Conservation (phyloP, 768 basidiomycete species). For the Leccinum arenicola region DNA sequence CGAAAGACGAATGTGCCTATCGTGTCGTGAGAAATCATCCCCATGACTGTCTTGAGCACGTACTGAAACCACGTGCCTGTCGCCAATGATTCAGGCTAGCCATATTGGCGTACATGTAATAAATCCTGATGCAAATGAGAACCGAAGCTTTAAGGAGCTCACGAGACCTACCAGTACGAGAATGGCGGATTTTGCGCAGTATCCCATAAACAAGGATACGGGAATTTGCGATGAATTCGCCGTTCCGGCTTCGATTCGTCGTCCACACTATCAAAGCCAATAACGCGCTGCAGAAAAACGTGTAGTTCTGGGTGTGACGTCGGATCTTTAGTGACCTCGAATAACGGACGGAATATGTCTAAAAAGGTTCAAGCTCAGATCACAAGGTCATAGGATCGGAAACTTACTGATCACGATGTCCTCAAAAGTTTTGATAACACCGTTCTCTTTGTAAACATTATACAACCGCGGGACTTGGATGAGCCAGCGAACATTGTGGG, state of each 20-base stretch:
- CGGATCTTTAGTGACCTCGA: constrained; percentile 95
- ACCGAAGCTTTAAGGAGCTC: not conserved
- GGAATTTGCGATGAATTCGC: constrained; percentile 90
- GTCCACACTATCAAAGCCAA: constrained; percentile 98
- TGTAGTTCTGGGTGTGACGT: constrained; percentile 89
- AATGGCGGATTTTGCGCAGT: constrained; percentile 89
- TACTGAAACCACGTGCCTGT: constrained; percentile 84
- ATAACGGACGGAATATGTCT: constrained; percentile 93
- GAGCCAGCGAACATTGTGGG: constrained; percentile 97
- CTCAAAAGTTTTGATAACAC: constrained; percentile 80
- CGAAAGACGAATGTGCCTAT: constrained; percentile 94
- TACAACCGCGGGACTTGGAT: constrained; percentile 95
- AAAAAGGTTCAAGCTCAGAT: not conserved
- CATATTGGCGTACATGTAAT: constrained; percentile 98
- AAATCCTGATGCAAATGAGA: constrained; percentile 58
- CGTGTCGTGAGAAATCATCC: constrained; percentile 29
- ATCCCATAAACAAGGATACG: constrained; percentile 88
- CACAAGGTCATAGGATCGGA: not conserved
- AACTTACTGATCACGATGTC: constrained; percentile 85
- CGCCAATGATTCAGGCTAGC: constrained; percentile 95
- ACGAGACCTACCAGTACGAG: constrained; percentile 76
- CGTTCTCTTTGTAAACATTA: constrained; percentile 90
- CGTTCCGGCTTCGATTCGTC: constrained; percentile 95
- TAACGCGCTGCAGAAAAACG: constrained; percentile 89
- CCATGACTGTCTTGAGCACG: constrained; percentile 24